Base-by-base conservation (phyloP, 1,284 basidiomycete genomes). In the Microstroma glucosiphilum region DNA sequence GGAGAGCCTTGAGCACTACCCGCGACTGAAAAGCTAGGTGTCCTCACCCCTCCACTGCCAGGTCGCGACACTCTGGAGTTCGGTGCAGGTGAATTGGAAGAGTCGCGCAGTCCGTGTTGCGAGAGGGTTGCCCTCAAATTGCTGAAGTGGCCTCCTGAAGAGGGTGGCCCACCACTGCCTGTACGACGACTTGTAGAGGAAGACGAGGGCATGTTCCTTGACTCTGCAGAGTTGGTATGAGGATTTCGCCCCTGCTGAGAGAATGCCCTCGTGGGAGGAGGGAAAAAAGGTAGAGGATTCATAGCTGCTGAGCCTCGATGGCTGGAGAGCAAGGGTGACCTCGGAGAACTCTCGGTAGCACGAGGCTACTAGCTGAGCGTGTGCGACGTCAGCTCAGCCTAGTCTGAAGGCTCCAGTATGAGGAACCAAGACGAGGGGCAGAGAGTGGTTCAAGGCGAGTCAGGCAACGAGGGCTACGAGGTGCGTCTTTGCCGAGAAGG, bases 231-330 rank as follows among this genome's bases (percentile, higher is more conserved):
- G n/a, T 21, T 19, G 42, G 37, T 56, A 17, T 40, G 37, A 3
- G 55, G 42, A 56, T n/a, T 58, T 15, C 21, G 19, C 7, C 57
- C 57, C 55, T 56, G 21, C 12, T 58, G 48, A 13, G 61, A 63
- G 15, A 63, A 37, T 1, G 61, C 40, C 13, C 61, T 23, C 19
- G 61, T 51, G 7, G 61, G 61, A 15, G 61, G 61, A 13, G 61
- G 61, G 54, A 63, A 63, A 59, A 63, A 63, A 15, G 61, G 26
- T 6, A 63, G 57, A 23, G 61, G 61, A 40, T 63, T 63, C 61
- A 63, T 63, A 6, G 40, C 55, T 25, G 19, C 9, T 6, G 55
- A 40, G 26, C 19, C n/a, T n/a, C n/a, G n/a, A n/a, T 63, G 15
- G 40, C 55, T 25, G 19, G 40, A 17, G 55, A 40, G 26, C 19